Base-by-base conservation (phyloP, 2,329 filamentous ascomycete species). In the Elsinoe perseae region DNA sequence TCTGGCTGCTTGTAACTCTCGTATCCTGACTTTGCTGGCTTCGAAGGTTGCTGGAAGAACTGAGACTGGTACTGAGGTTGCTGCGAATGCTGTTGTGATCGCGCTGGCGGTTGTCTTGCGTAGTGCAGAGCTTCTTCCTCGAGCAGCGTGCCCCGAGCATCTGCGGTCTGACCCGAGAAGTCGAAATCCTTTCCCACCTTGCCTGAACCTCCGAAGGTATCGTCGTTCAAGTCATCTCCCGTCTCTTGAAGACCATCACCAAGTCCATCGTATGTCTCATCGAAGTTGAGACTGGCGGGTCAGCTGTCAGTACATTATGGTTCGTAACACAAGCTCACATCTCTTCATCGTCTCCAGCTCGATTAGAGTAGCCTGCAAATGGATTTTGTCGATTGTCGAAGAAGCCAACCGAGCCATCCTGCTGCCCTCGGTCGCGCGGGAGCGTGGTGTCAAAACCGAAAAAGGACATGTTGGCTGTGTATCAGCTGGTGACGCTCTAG, bases 221-320 rank as follows among this genome's bases (percentile, higher is more conserved):
- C 93, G 65, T 97, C 89, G 71, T 98, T 98, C 78, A 96, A 89
- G 52, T 81, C 89, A 76, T 98, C 93, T 66, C 92, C 88, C 18
- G 87, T 85, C 69, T 98, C 92, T 65, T 95, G 85, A 32, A 98
- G 84, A 70, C 87, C 84, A 67, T 95, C 87, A 57, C 90, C 93
- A 38, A 98, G 78, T 16, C 92, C 92, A 71, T 98, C 93, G 69
- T 97, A 97, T 34, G 92, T 97, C 68, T 98, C 90, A 65, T 98
- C 93, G 64, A 97, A 98, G 65, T 97, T 87, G 65, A 87, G 80
- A 56, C 83, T 86, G 64, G 3, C 56, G 34, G 52, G 46, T 60
- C 58, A 60, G 58, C 52, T n/a, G 28, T 14, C 21, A 9, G 2
- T 5, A 74, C 76, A 54, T 58, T 66, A 42, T 20, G 50, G 25